These are phyloP conservation scores for Neltuma alba DNA, from an alignment of 306 rosid species.

Conservation along the genomic window DNA sequence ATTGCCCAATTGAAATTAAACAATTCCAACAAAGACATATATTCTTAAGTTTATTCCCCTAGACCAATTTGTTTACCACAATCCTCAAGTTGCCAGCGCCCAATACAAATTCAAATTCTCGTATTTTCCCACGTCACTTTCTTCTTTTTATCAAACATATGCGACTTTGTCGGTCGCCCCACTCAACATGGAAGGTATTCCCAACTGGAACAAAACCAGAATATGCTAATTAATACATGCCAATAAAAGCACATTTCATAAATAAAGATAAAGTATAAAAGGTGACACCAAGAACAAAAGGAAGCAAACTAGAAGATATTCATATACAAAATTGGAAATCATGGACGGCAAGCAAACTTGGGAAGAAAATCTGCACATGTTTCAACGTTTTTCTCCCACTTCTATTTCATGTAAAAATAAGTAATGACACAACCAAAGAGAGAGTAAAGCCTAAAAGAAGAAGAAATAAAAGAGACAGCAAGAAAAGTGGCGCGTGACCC, in stretches of 20 bases:
- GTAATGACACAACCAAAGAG: neutral
- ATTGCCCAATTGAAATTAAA: too few relatives aligned
- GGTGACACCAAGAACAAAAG: neutral
- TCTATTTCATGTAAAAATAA: neutral
- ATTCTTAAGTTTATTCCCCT: too few relatives aligned
- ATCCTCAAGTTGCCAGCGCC: too few relatives aligned
- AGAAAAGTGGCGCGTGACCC: constrained; percentile 40
- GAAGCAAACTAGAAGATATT: neutral
- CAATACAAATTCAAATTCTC: neutral
- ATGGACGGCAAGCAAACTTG: neutral
- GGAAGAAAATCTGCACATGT: neutral
- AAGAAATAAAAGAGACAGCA: neutral
- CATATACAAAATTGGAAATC: neutral
- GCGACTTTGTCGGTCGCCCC: neutral
- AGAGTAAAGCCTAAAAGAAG: neutral
- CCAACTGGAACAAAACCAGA: neutral
- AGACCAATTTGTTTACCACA: too few relatives aligned
- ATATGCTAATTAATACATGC: neutral
- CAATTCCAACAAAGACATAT: too few relatives aligned
- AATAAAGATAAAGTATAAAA: too few relatives aligned
- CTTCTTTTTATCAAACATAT: neutral
- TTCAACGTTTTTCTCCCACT: neutral
- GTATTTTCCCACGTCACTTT: neutral
- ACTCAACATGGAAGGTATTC: neutral
- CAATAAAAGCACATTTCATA: neutral